phyloP scores from a whole-genome alignment of 1,284 basidiomycete genomes.

The Coniferiporia sulphurascens region DNA sequence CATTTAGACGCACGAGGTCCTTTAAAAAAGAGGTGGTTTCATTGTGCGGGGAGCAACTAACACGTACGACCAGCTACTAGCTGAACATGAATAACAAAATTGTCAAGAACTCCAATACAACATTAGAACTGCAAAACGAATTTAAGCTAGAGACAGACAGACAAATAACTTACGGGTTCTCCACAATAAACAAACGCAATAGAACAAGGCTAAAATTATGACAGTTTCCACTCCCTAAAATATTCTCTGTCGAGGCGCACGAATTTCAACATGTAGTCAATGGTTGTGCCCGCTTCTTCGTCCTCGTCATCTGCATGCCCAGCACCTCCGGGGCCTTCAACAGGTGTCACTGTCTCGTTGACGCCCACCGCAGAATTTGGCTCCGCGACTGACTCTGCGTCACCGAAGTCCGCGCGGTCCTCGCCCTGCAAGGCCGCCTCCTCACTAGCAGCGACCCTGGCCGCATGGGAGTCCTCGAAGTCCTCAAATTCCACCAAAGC shows the following conservation, averaged over 20 bases:
- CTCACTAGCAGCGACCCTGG: conserved; percentile 73
- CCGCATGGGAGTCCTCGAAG: conserved; percentile 79
- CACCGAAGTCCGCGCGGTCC: conserved; percentile 73
- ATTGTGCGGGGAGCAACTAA: too few relatives aligned
- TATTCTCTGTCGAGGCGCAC: conserved; percentile 74
- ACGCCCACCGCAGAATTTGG: not conserved
- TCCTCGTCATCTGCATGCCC: conserved; percentile 32
- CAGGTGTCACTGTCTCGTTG: conserved; percentile 2
- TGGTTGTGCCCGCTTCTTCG: conserved; percentile 63
- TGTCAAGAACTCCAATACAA: not conserved
- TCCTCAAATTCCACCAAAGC: conserved; percentile 89
- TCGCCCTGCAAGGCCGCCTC: conserved; percentile 65
- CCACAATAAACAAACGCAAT: not conserved
- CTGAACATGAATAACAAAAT: not conserved
- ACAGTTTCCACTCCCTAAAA: conserved; percentile 71
- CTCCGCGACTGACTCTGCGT: conserved; percentile 30
- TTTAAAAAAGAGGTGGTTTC: too few relatives aligned
- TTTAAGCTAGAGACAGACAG: not conserved
- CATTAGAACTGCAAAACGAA: not conserved
- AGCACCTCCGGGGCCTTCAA: conserved; percentile 29
- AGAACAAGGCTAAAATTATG: not conserved
- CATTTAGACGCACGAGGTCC: too few relatives aligned
- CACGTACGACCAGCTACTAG: too few relatives aligned
- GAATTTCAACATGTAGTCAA: conserved; percentile 84
- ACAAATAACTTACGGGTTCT: not conserved